phyloP scores from a whole-genome alignment of 2,329 filamentous ascomycete species.

The Talaromyces sp. region DNA sequence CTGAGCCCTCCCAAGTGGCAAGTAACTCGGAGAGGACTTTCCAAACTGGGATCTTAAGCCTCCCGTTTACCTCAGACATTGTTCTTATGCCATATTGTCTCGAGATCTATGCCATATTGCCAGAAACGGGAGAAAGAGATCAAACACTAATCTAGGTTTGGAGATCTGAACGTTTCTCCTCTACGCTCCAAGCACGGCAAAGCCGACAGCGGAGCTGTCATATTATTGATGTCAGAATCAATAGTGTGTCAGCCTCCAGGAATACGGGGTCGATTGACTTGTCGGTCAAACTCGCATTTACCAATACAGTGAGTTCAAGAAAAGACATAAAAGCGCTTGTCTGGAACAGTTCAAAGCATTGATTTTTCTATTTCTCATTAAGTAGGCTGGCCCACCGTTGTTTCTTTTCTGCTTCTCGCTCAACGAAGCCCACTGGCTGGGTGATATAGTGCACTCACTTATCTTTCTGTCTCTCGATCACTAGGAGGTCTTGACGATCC shows the following conservation, averaged over 20 bases:
- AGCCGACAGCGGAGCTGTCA: not conserved
- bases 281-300: not conserved
- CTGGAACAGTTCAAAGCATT: constrained; percentile 4
- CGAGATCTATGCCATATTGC: not conserved
- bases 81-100: not conserved
- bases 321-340: constrained; percentile 11
- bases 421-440: constrained; percentile 52
- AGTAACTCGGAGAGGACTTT: not conserved
- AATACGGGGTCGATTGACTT: constrained; percentile 1
- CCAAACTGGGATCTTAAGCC: constrained; percentile 4
- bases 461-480: constrained; percentile 15
- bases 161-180: constrained; percentile 5
- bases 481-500: constrained; percentile 21
- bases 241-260: constrained; percentile 10
- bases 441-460: constrained; percentile 45
- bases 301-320: not conserved
- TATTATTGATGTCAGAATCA: not conserved
- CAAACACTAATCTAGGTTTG: not conserved
- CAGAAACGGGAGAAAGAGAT: not conserved
- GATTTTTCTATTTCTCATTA: not conserved
- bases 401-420: constrained; percentile 31
- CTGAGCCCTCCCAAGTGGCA: not conserved
- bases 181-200: not conserved
- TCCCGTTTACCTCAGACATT: constrained; percentile 1
- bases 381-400: constrained; percentile 10